phyloP scores from a whole-genome alignment of 1,284 basidiomycete genomes.

The Pisolithus thermaeus region DNA sequence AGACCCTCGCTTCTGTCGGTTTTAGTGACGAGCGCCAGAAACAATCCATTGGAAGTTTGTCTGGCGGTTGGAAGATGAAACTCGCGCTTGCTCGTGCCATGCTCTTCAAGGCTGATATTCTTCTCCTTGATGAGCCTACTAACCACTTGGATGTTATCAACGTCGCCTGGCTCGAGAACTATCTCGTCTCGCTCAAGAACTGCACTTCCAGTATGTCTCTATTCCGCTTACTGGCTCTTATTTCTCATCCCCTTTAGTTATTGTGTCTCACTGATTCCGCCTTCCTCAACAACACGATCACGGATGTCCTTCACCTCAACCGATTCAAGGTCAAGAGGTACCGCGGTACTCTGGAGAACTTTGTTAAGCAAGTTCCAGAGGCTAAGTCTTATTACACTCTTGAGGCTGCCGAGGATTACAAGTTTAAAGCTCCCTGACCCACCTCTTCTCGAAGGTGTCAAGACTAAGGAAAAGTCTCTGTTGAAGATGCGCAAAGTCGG shows the following conservation, averaged over 20 bases:
- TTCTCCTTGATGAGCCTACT: constrained; percentile 95
- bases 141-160: constrained; percentile 98
- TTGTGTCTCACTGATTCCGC: constrained; percentile 98
- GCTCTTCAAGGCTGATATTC: constrained; percentile 98
- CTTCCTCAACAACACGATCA: constrained; percentile 99
- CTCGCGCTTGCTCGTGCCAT: constrained; percentile 97
- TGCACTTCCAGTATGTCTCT: constrained; percentile 82
- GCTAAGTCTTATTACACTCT: constrained; percentile 98
- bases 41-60: constrained; percentile 85
- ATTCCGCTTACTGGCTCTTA: constrained; percentile 10
- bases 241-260: constrained; percentile 46
- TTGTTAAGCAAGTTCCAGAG: constrained; percentile 93
- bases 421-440: constrained; percentile 95
- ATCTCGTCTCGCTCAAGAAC: constrained; percentile 82
- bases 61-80: constrained; percentile 99
- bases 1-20: constrained; percentile 85
- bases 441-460: constrained; percentile 96
- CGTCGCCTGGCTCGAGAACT: constrained; percentile 94
- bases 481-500: constrained; percentile 97
- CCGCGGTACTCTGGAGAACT: constrained; percentile 95
- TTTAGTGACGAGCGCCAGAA: constrained; percentile 86
- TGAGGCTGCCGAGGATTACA: constrained; percentile 91
- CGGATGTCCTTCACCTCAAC: constrained; percentile 98
- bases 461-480: constrained; percentile 98
- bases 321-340: constrained; percentile 99